These are phyloP conservation scores for Macrophomina pseudophaseolina DNA, from an alignment of 2,329 filamentous ascomycete species.

Conservation along the genomic window DNA sequence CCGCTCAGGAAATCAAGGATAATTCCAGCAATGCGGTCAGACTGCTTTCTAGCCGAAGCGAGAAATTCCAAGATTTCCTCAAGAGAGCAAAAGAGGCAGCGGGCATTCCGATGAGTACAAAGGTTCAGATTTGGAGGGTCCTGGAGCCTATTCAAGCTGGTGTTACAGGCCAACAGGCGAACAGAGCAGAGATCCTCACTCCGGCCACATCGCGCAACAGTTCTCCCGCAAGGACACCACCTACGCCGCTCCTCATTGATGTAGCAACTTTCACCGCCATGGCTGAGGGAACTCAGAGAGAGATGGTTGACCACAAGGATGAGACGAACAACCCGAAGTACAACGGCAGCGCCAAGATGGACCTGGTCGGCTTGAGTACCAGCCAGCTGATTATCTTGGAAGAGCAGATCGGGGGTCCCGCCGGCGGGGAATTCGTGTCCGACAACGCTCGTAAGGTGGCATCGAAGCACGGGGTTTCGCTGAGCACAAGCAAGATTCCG, in stretches of 20 bases:
- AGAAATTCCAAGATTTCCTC: constrained; percentile 75
- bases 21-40: constrained; percentile 66
- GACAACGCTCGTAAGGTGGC: constrained; percentile 52
- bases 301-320: constrained; percentile 69
- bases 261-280: constrained; percentile 67
- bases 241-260: constrained; percentile 64
- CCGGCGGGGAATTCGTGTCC: constrained; percentile 61
- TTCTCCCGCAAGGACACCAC: constrained; percentile 51
- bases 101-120: constrained; percentile 70
- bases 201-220: constrained; percentile 51
- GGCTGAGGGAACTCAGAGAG: constrained; percentile 66
- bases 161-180: constrained; percentile 32
- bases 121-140: constrained; percentile 78
- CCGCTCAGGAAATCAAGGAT: constrained; percentile 65
- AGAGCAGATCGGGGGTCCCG: constrained; percentile 66
- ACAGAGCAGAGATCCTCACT: constrained; percentile 46
- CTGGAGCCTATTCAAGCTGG: constrained; percentile 52
- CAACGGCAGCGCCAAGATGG: constrained; percentile 73
- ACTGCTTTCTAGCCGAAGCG: constrained; percentile 73
- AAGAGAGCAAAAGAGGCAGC: constrained; percentile 72
- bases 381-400: constrained; percentile 84
- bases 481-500: constrained; percentile 42
- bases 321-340: constrained; percentile 75
- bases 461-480: constrained; percentile 56
- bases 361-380: constrained; percentile 69